Base-by-base conservation (phyloP, 305 asterid species). In the Fraxinus platypoda region DNA sequence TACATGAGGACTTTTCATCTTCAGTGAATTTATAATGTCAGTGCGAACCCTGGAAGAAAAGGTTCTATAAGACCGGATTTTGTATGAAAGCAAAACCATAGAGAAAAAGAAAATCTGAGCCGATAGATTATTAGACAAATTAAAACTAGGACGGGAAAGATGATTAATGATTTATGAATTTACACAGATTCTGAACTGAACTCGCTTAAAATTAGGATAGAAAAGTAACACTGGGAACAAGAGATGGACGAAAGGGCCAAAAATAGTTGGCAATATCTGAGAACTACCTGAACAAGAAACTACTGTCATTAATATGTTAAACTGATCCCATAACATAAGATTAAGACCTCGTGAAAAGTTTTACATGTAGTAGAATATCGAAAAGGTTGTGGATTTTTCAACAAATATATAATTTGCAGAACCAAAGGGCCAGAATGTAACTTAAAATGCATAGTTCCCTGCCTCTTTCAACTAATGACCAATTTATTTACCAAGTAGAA, bases 21-120 rank as follows among this genome's bases (percentile, higher is more conserved):
- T 90, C 91, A 95, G 73, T 78, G 99, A 94, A 37, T 81, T 86
- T 75, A 86, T 76, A 82, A 95, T 93, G 90, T 95, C 98, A 74
- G 57, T 78, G 46, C 95, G 94, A 82, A 95, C 99, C 92, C 97
- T 95, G 90, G 64, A 87, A 82, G 77, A 52, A 80, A 70, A 85
- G 85, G 82, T 84, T 82, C 35, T 43, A 80, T 70, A 25, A 81
- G 31, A 82, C 49, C 28, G 80, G n/a, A 70, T 41, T 54, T 19
- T 3, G 28, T 57, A 62, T 71, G 72, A 46, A 75, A 9, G 57
- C 23, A 46, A 34, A 84, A 78, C 43, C 34, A 21, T 80, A 77
- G 46, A 49, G 81, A 68, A 57, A 19, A 76, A 84, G 78, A 78
- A 25, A n/a, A 43, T 75, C 34, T 59, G 35, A 73, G 33, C 59